A percentile compares a stretch with the other conserved stretches of the same genome.
These are phyloP conservation scores for Kluyveromyces aestuarii DNA, from an alignment of 805 yeast species.

Conservation along the genomic window DNA sequence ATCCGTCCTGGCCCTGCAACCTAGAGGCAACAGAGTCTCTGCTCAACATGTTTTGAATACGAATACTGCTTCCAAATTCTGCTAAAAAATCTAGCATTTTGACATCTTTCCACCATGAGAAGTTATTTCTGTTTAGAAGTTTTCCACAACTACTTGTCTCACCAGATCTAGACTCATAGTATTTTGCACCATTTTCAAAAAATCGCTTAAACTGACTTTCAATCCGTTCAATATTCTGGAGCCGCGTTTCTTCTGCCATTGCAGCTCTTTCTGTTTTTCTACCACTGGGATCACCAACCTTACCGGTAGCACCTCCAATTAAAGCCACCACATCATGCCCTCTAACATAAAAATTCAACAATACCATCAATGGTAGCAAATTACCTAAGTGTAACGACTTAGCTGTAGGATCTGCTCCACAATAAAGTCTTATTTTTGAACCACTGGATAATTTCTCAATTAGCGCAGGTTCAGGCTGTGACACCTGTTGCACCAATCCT, in stretches of 20 bases:
- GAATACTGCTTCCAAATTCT: slow-evolving; percentile 63
- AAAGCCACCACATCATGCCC: slow-evolving; percentile 82
- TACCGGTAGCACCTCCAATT: slow-evolving; percentile 94
- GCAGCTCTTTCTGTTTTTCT: slow-evolving; percentile 62
- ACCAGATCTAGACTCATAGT: slow-evolving; percentile 39
- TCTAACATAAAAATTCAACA: slow-evolving; percentile 72
- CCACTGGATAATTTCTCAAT: slow-evolving; percentile 9
- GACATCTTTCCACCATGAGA: slow-evolving; percentile 78
- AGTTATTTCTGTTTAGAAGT: slow-evolving; percentile 49
- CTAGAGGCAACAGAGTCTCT: slow-evolving; percentile 81
- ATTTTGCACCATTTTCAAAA: slow-evolving; percentile 49
- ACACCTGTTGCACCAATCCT: slow-evolving; percentile 24
- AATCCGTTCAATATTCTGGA: slow-evolving; percentile 50
- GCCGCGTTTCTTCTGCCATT: slow-evolving; percentile 44
- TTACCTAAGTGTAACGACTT: slow-evolving; percentile 85
- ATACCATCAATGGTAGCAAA: slow-evolving; percentile 73
- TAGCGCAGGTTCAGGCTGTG: slow-evolving; percentile 20
- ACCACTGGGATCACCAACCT: slow-evolving; percentile 96
- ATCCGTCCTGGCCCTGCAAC: slow-evolving; percentile 56
- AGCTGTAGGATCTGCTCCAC: slow-evolving; percentile 98
- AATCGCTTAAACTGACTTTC: slow-evolving; percentile 53
- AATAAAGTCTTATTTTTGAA: slow-evolving; percentile 51
- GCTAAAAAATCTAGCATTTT: slow-evolving; percentile 71
- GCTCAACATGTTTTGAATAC: slow-evolving; percentile 80
- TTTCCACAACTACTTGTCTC: slow-evolving; percentile 31